These are phyloP conservation scores for Colletotrichum sansevieriae DNA, from an alignment of 2,329 filamentous ascomycete genomes.

Conservation along the genomic window DNA sequence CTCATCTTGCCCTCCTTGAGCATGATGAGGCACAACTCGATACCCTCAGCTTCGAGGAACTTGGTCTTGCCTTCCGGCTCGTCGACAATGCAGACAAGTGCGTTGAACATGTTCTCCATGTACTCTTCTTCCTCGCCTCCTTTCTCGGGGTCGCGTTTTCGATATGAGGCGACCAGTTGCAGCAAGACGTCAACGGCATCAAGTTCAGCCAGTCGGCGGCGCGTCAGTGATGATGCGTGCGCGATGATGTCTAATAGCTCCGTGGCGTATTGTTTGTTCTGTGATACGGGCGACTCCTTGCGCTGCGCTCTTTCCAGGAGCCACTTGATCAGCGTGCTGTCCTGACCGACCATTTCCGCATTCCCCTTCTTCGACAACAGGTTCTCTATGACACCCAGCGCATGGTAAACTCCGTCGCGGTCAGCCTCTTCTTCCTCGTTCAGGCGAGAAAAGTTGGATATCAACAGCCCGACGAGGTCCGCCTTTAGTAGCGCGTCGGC, in stretches of 20 bases:
- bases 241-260: conserved; percentile 92
- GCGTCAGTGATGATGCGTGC: conserved; percentile 78
- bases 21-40: conserved; percentile 94
- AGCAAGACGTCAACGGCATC: conserved; percentile 85
- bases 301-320: conserved; percentile 79
- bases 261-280: conserved; percentile 96
- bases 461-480: conserved; percentile 79
- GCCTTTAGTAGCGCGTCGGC: conserved; percentile 76
- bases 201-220: conserved; percentile 70
- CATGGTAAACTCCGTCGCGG: conserved; percentile 87
- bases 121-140: conserved; percentile 94
- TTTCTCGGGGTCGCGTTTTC: conserved; percentile 86
- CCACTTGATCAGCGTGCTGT: conserved; percentile 80
- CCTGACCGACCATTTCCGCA: conserved; percentile 78
- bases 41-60: conserved; percentile 90
- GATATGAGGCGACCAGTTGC: conserved; percentile 86
- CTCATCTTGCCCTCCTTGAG: conserved; percentile 88
- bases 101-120: conserved; percentile 93
- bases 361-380: conserved; percentile 78
- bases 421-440: conserved; percentile 82
- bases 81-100: conserved; percentile 83
- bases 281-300: conserved; percentile 76
- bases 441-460: conserved; percentile 83
- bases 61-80: conserved; percentile 80
- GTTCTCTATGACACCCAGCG: conserved; percentile 86